Evolutionary conservation across 192 early-diverging fungal genomes (phyloP).

Genomic region (Phlyctochytrium planicorne): DNA sequence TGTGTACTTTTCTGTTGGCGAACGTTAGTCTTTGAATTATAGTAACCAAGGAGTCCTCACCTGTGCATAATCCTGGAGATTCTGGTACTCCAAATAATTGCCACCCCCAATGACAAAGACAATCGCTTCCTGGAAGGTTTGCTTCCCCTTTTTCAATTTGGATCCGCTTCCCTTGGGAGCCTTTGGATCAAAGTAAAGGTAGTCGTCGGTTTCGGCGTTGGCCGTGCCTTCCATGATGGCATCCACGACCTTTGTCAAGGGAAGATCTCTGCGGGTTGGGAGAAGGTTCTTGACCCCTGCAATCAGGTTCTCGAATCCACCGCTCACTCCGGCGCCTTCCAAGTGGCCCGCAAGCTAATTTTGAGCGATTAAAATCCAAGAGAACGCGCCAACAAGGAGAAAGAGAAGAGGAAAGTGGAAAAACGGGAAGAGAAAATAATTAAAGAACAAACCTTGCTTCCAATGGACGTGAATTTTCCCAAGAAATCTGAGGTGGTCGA

Average conservation of each 20-base stretch:
- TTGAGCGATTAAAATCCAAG: background rate
- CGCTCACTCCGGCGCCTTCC: slow-evolving; percentile 45
- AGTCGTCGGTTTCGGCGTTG: slow-evolving; percentile 69
- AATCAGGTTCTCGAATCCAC: slow-evolving; percentile 52
- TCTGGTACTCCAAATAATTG: slow-evolving; percentile 97
- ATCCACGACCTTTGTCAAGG: slow-evolving; percentile 82
- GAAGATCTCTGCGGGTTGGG: slow-evolving; percentile 84
- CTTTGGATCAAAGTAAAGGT: slow-evolving; percentile 88
- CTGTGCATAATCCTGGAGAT: slow-evolving; percentile 85
- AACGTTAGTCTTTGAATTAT: slow-evolving; percentile 7
- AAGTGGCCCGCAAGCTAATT: slow-evolving; percentile 41
- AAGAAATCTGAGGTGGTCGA: slow-evolving; percentile 45
- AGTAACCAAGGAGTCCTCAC: slow-evolving; percentile 30
- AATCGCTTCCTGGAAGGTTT: slow-evolving; percentile 81
- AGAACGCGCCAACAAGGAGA: too few species aligned
- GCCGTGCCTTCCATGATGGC: slow-evolving; percentile 75
- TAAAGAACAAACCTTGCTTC: slow-evolving; percentile 37
- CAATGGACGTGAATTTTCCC: slow-evolving; percentile 46
- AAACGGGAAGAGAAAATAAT: slow-evolving; percentile 7
- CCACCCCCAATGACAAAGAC: slow-evolving; percentile 99
- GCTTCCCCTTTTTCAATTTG: slow-evolving; percentile 3
- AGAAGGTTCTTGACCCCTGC: slow-evolving; percentile 95
- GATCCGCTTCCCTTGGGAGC: slow-evolving; percentile 25
- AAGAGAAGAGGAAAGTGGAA: slow-evolving; percentile 1
- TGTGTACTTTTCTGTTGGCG: slow-evolving; percentile 36